Evolutionary conservation across 805 yeast species (phyloP), one percentile per base, ranked within the genome.

Genomic region (Candida adriatica): DNA sequence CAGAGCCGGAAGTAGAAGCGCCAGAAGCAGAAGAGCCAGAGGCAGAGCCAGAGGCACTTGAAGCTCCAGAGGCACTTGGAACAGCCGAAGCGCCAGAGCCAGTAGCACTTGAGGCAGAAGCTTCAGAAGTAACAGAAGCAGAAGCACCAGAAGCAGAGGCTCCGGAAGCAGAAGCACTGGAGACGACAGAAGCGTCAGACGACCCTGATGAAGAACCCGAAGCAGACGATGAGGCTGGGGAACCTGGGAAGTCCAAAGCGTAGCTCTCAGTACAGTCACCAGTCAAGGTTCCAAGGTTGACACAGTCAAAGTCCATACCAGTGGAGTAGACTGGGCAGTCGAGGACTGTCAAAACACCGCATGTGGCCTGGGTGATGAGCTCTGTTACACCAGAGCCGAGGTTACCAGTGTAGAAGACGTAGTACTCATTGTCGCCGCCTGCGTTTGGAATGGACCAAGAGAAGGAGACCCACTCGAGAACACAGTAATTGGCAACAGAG

Each of bases 361-460:
- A 46, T 2, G 17, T n/a, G n/a, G 19, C 25, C 4, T 6, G 9
- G 5, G 29, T 26, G 10, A 37, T n/a, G 2, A 33, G 6, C 0
- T 30, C 16, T 10, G 30, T 26, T 8, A 45, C 29, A 13, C 25
- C 30, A 6, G 44, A 31, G 5, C 43, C 46, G 6, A 36, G 6
- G 22, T 35, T 31, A 30, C 45, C 48, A 14, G 47, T 43, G 37
- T 40, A 46, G 33, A 44, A 40, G 3, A 30, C n/a, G 14, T 37
- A 39, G 18, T 27, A 14, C 8, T 18, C 14, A 14, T 7, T 24
- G 14, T 20, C 11, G n/a, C 10, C 22, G 16, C 18, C 32, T 19
- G 22, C 22, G 17, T 27, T 34, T 17, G 16, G 30, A 20, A 29
- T 21, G 7, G 33, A 23, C 29, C 32, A 39, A 1, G 17, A 4